These are phyloP conservation scores for Nemania sp. DNA, from an alignment of 2,329 filamentous ascomycete species.

Conservation along the genomic window DNA sequence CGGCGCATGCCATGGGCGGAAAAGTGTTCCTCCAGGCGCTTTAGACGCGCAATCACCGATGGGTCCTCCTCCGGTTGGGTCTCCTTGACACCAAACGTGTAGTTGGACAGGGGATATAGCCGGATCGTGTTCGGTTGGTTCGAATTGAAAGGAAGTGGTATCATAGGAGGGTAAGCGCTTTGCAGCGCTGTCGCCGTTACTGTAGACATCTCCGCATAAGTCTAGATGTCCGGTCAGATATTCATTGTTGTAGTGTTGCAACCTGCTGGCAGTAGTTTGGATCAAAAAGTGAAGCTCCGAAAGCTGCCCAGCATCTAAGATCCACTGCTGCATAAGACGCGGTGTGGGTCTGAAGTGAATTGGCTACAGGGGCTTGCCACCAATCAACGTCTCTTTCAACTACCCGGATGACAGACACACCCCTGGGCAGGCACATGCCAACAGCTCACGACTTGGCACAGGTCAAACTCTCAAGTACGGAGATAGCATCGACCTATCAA, in stretches of 20 bases:
- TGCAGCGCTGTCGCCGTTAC: slow-evolving; percentile 76
- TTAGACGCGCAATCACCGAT: slow-evolving; percentile 87
- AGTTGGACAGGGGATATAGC: slow-evolving; percentile 94
- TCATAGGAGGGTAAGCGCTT: slow-evolving; percentile 75
- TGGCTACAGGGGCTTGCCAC: no score
- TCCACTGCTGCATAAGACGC: no score
- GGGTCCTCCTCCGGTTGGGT: slow-evolving; percentile 97
- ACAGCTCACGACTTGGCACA: no score
- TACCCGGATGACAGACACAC: no score
- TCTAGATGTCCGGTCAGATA: not conserved
- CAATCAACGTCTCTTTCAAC: no score
- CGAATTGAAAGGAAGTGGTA: slow-evolving; percentile 81
- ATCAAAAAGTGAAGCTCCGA: slow-evolving; percentile 3
- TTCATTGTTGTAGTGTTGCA: slow-evolving; percentile 5
- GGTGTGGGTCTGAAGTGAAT: no score
- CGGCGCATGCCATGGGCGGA: slow-evolving; percentile 90
- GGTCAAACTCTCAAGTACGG: no score
- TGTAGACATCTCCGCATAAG: slow-evolving; percentile 68
- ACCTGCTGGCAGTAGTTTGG: not conserved
- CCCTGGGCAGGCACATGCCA: no score
- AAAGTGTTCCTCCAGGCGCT: slow-evolving; percentile 96
- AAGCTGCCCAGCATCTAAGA: no score
- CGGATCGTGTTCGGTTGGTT: slow-evolving; percentile 90
- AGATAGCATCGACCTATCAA: no score
- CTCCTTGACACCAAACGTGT: slow-evolving; percentile 98